Evolutionary conservation across 441 rosid genomes (phyloP), one percentile per base, ranked within the genome.

Genomic region (Corymbia citriodora): DNA sequence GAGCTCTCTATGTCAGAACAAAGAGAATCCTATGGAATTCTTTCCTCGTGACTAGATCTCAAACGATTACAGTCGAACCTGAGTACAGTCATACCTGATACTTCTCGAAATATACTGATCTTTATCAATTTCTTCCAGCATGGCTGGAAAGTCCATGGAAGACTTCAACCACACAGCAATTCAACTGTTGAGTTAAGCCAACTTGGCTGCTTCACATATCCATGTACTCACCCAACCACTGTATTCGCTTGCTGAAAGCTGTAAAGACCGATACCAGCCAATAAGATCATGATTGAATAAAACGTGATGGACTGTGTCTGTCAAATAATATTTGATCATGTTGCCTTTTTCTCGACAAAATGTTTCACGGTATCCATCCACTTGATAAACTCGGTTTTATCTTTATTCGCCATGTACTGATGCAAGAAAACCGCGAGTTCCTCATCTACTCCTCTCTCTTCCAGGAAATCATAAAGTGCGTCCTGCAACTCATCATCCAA

Each of bases 361-460:
- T 95, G 95, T 92, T 95, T 96, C 79, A 97, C 93, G 40, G 92
- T 93, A 92, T 92, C 93, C 95, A 97, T 92, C 99, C 99, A 97
- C 92, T 95, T 92, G 61, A 90, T 90, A 70, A 40, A 90, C 83
- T 90, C 91, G 17, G 63, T 88, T 88, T 85, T 88, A 55, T 90
- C 91, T 88, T 88, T 90, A 70, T 94, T 97, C 89, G 89, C 92
- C 96, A 96, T 94, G 92, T 95, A 96, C 90, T 88, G 93, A 90
- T 97, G 99, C 94, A 98, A 95, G 94, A 98, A 96, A 90, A 59
- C 93, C 16, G 98, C 97, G 91, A 97, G 93, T 18, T 94, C 92
- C 85, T 97, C 97, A 63, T 93, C 91, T 83, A 98, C 92, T 82
- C 95, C 95, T 89, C 98, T 93, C 92, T 93, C 95, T 70, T 96